Conservation (phyloP, 2,329 filamentous ascomycete species). For the Beauveria sp. region DNA sequence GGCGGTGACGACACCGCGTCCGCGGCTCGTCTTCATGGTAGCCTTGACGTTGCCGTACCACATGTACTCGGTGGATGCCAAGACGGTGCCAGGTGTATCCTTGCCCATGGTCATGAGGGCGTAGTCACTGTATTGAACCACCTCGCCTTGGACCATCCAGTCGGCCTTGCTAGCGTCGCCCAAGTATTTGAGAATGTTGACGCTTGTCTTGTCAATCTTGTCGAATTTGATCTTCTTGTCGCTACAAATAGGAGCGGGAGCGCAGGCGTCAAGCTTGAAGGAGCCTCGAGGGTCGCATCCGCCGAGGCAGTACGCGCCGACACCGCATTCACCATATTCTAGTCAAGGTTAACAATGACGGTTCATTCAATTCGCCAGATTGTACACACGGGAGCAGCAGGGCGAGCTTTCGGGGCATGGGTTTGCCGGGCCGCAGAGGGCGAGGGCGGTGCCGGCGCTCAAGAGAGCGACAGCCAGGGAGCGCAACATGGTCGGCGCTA, state of each 20-base stretch:
- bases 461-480: slow-evolving; percentile 25
- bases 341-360: background rate
- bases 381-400: slow-evolving; percentile 69
- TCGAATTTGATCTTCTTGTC: slow-evolving; percentile 66
- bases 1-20: slow-evolving; percentile 85
- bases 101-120: slow-evolving; percentile 85
- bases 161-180: slow-evolving; percentile 73
- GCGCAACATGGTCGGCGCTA: slow-evolving; percentile 23
- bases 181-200: slow-evolving; percentile 71
- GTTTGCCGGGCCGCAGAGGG: slow-evolving; percentile 38
- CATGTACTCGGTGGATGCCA: slow-evolving; percentile 78
- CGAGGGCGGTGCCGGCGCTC: slow-evolving; percentile 24
- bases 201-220: slow-evolving; percentile 56
- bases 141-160: slow-evolving; percentile 81
- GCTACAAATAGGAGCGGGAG: slow-evolving; percentile 75
- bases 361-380: no score
- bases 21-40: slow-evolving; percentile 74
- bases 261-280: slow-evolving; percentile 74
- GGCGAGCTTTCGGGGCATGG: slow-evolving; percentile 67
- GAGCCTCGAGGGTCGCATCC: slow-evolving; percentile 89
- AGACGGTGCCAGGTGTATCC: slow-evolving; percentile 75
- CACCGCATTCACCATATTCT: slow-evolving; percentile 92
- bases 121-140: slow-evolving; percentile 58
- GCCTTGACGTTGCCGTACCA: slow-evolving; percentile 96
- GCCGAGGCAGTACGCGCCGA: slow-evolving; percentile 90